A percentile compares a stretch with the other conserved stretches of the same genome.
These are phyloP conservation scores for Neurospora crassa DNA, from an alignment of 2,329 filamentous ascomycete genomes.

Conservation along the genomic window DNA sequence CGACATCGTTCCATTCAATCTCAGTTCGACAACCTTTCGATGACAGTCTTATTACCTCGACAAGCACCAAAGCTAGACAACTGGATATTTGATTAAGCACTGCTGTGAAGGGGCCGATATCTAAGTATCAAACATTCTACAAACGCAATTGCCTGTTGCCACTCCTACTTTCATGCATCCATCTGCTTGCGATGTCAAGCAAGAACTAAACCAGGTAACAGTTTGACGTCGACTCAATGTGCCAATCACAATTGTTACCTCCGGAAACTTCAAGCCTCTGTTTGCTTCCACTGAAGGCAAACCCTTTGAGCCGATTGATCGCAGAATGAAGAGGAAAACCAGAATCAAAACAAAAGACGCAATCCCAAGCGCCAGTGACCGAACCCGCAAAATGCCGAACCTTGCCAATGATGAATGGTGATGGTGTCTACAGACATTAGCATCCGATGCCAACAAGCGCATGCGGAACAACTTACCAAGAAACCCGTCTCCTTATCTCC, in stretches of 20 bases:
- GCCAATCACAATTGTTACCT: background rate
- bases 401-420: background rate
- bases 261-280: background rate
- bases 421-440: background rate
- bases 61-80: background rate
- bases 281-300: background rate
- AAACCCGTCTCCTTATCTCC: background rate
- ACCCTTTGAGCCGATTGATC: background rate
- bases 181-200: background rate
- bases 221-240: background rate
- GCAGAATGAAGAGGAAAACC: background rate
- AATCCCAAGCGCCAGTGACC: constrained; percentile 4
- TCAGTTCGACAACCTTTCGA: background rate
- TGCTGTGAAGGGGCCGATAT: background rate
- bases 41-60: background rate
- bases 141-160: background rate
- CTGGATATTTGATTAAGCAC: background rate
- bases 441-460: background rate
- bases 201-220: background rate
- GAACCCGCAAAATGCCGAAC: background rate
- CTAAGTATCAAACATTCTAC: background rate
- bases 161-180: background rate
- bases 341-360: background rate
- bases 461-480: background rate
- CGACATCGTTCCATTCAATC: background rate